Percentiles rank a stretch among this genome's conserved stretches.
These are phyloP conservation scores for Artomyces pyxidatus DNA, from an alignment of 768 basidiomycete genomes.

Conservation along the genomic window DNA sequence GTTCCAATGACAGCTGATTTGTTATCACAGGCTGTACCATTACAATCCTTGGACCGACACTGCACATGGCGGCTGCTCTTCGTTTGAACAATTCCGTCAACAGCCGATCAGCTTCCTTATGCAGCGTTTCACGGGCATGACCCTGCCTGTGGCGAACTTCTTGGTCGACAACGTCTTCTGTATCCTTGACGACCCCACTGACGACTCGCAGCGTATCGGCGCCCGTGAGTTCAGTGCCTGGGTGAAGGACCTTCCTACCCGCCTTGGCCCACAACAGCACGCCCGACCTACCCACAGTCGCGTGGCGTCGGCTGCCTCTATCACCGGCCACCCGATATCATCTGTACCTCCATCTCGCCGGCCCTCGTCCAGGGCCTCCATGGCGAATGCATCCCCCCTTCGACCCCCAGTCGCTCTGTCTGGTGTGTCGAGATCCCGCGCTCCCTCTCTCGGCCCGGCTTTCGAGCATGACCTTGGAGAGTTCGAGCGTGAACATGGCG, in stretches of 20 bases:
- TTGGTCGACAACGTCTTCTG: slow-evolving; percentile 82
- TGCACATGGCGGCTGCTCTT: slow-evolving; percentile 65
- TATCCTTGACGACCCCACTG: slow-evolving; percentile 57
- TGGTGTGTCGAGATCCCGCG: slow-evolving; percentile 49
- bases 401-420: slow-evolving; percentile 46
- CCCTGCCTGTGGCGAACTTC: slow-evolving; percentile 76
- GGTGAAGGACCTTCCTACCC: slow-evolving; percentile 72
- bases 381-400: slow-evolving; percentile 32
- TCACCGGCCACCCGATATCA: slow-evolving; percentile 54
- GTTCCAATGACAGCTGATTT: slow-evolving; percentile 2
- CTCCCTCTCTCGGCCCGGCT: slow-evolving; percentile 43
- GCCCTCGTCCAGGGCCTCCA: slow-evolving; percentile 60
- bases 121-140: slow-evolving; percentile 87
- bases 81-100: slow-evolving; percentile 73
- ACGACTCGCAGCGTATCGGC: slow-evolving; percentile 53
- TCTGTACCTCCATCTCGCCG: slow-evolving; percentile 62
- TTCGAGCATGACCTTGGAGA: too few species aligned
- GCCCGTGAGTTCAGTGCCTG: slow-evolving; percentile 84
- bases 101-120: slow-evolving; percentile 84
- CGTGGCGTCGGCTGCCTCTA: slow-evolving; percentile 51
- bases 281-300: slow-evolving; percentile 40
- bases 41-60: slow-evolving; percentile 98
- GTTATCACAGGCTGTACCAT: slow-evolving; percentile 75
- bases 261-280: slow-evolving; percentile 41
- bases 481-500: slow-evolving; percentile 14